Percentiles rank a stretch among this genome's conserved stretches.
These are phyloP conservation scores for Ascomycota sp. DNA, from an alignment of 2,329 filamentous ascomycete genomes.

Conservation along the genomic window DNA sequence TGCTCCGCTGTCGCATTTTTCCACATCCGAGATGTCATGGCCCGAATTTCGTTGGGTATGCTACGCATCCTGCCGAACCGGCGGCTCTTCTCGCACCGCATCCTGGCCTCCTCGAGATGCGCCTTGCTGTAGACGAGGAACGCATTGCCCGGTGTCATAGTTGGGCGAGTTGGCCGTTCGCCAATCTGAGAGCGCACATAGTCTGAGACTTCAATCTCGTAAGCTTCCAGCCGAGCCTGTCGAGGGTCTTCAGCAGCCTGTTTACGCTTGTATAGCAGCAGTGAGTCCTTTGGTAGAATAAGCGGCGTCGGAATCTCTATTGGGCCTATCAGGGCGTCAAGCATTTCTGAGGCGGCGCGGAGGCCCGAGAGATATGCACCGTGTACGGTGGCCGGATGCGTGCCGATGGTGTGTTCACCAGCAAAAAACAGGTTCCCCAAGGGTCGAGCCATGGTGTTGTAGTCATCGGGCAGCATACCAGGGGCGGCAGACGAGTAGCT, in stretches of 20 bases:
- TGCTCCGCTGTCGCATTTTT: constrained; percentile 50
- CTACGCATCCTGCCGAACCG: constrained; percentile 40
- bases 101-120: constrained; percentile 42
- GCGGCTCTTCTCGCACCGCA: constrained; percentile 43
- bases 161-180: constrained; percentile 51
- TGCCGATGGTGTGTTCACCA: constrained; percentile 88
- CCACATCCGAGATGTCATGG: constrained; percentile 82
- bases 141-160: constrained; percentile 58
- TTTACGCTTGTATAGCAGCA: constrained; percentile 34
- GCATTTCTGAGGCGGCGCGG: constrained; percentile 68
- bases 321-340: constrained; percentile 62
- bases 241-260: constrained; percentile 24
- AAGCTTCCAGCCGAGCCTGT: constrained; percentile 32
- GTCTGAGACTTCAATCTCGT: constrained; percentile 32
- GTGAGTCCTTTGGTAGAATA: constrained; percentile 41
- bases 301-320: constrained; percentile 60
- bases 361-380: constrained; percentile 89
- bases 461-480: constrained; percentile 65
- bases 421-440: constrained; percentile 86
- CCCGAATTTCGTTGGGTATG: constrained; percentile 62
- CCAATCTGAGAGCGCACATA: constrained; percentile 41
- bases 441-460: constrained; percentile 71
- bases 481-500: constrained; percentile 91
- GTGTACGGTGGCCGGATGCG: constrained; percentile 90
- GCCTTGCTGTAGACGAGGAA: constrained; percentile 79